Base-by-base conservation (phyloP, 805 yeast species). In the Hanseniaspora lindneri region DNA sequence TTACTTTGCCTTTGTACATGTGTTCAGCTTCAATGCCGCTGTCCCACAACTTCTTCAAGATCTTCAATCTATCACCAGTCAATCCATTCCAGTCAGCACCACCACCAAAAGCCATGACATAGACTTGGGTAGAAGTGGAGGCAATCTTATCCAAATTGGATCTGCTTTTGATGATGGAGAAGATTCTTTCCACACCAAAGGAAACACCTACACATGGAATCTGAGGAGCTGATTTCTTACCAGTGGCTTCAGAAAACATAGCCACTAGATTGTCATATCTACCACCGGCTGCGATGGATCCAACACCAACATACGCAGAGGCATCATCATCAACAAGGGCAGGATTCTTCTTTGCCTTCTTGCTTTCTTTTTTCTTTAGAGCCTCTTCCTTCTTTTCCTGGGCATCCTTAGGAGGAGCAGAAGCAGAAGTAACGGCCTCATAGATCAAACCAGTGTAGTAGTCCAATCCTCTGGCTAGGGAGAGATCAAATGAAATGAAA, bases 261-360 rank as follows among this genome's bases (percentile, higher is more conserved):
- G 96, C 96, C 33, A 92, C 97, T 52, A 92, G 75, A 59, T 83
- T 82, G 66, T 92, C 98, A 66, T 92, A 92, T 66, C 98, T 84
- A 55, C 98, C 98, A 68, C 98, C 98, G 43, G 95, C 98, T 44
- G 96, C 95, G 60, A 92, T 87, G 5, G 98, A 92, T 30, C 98
- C 98, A 37, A 89, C 95, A 57, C 98, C 98, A 48, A 92, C 97
- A 58, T 83, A 86, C 54, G 85, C 96, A 47, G 94, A 83, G 50
- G 95, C 96, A 65, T 92, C 96, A 55, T 86, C 96, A 46, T 76
- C 89, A 16, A 74, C 83, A 35, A 60, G 65, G 14, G 27, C 51
- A 57, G 52, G 39, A 2, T 37, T 39, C 16, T 49, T 49, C 17
- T 49, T 49, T 17, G 25, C 20, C 14, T 42, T 49, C 23, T 58